Percentiles rank a stretch among this genome's conserved stretches.
phyloP scores from a whole-genome alignment of 2,329 filamentous ascomycete genomes.

The Zopfia rhizophila region DNA sequence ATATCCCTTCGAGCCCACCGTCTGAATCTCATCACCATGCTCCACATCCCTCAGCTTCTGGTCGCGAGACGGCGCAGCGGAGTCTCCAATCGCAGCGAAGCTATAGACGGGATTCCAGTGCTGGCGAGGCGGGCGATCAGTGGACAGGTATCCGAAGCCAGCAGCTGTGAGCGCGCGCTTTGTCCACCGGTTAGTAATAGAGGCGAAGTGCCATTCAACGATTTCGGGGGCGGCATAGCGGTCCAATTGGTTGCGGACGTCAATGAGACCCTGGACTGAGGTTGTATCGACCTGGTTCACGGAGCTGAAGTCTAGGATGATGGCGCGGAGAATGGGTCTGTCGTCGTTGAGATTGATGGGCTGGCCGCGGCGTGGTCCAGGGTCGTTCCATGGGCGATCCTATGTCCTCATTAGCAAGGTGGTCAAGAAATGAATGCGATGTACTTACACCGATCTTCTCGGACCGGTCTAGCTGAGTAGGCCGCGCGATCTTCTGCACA shows the following conservation, averaged over 20 bases:
- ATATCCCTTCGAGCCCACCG: slow-evolving; percentile 25
- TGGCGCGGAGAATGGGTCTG: slow-evolving; percentile 80
- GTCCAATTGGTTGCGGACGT: slow-evolving; percentile 93
- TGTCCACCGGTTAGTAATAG: slow-evolving; percentile 92
- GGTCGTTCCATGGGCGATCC: slow-evolving; percentile 95
- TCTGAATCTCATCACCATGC: slow-evolving; percentile 25
- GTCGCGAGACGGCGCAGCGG: slow-evolving; percentile 66
- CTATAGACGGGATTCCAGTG: slow-evolving; percentile 95
- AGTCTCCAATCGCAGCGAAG: slow-evolving; percentile 85
- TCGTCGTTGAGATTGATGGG: slow-evolving; percentile 57
- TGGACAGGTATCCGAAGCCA: slow-evolving; percentile 80
- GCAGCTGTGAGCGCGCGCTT: slow-evolving; percentile 88
- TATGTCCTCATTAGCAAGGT: slow-evolving; percentile 9
- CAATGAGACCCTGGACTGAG: slow-evolving; percentile 90
- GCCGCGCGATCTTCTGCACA: slow-evolving; percentile 71
- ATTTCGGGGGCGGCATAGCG: slow-evolving; percentile 80
- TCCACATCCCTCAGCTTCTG: slow-evolving; percentile 31
- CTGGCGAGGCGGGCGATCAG: slow-evolving; percentile 61
- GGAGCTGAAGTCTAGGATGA: slow-evolving; percentile 92
- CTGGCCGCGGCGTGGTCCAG: slow-evolving; percentile 74
- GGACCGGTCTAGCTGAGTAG: slow-evolving; percentile 77
- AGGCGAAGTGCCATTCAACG: slow-evolving; percentile 97
- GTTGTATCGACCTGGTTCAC: slow-evolving; percentile 96
- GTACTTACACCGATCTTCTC: slow-evolving; percentile 52
- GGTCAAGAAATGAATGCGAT: not conserved